Evolutionary conservation across 495 filamentous ascomycete species (phyloP).

Genomic region (Xylaria nigripes): DNA sequence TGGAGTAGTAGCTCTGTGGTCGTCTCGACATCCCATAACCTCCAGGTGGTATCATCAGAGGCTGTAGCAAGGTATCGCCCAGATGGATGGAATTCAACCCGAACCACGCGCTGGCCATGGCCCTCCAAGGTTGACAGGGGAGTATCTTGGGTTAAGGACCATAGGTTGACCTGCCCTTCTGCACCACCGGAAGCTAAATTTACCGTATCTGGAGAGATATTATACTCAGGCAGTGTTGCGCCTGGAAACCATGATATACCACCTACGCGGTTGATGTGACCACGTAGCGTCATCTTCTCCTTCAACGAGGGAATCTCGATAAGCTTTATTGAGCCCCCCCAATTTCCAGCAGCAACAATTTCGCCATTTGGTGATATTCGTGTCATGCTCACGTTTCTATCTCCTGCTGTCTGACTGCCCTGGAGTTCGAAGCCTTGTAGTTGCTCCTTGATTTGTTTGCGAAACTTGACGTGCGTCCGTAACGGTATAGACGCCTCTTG

Average conservation of each 20-base stretch:
- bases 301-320: slow-evolving; percentile 76
- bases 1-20: slow-evolving; percentile 78
- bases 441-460: slow-evolving; percentile 79
- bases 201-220: slow-evolving; percentile 61
- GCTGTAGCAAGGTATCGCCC: slow-evolving; percentile 86
- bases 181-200: slow-evolving; percentile 89
- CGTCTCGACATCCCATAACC: slow-evolving; percentile 88
- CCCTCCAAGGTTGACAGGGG: slow-evolving; percentile 78
- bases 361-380: slow-evolving; percentile 83
- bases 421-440: slow-evolving; percentile 78
- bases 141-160: slow-evolving; percentile 76
- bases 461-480: slow-evolving; percentile 81
- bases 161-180: slow-evolving; percentile 83
- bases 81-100: slow-evolving; percentile 91
- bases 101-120: slow-evolving; percentile 77
- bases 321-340: slow-evolving; percentile 79
- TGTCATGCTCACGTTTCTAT: slow-evolving; percentile 80
- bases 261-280: slow-evolving; percentile 79
- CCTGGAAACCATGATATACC: slow-evolving; percentile 85
- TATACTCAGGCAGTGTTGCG: slow-evolving; percentile 61
- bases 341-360: slow-evolving; percentile 81
- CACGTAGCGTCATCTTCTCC: slow-evolving; percentile 62
- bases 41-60: slow-evolving; percentile 94
- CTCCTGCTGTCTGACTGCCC: slow-evolving; percentile 85
- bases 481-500: slow-evolving; percentile 73